These are phyloP conservation scores for Pythium volutum DNA, from an alignment of 352 stramenopile genomes.

Conservation along the genomic window DNA sequence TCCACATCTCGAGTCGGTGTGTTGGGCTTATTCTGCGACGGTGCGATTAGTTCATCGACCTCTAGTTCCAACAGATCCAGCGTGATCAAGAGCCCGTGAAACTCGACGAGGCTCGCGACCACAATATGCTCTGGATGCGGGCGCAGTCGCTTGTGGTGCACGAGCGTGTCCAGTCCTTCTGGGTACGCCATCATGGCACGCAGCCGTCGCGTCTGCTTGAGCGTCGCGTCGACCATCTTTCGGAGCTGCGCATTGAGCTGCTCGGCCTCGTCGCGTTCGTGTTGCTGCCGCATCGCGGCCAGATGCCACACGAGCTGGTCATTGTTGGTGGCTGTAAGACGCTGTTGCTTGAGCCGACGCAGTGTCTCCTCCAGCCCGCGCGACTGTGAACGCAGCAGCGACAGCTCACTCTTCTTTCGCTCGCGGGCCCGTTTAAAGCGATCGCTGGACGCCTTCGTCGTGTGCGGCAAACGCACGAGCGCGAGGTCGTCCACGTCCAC, in stretches of 20 bases:
- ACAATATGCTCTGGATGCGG: neutral
- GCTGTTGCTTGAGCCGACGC: conserved; percentile 9
- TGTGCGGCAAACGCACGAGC: neutral
- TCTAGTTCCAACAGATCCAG: conserved; percentile 11
- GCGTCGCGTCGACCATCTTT: conserved; percentile 4
- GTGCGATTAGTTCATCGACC: neutral
- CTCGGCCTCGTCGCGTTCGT: conserved; percentile 14
- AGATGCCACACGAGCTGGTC: conserved; percentile 6
- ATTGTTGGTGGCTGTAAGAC: neutral
- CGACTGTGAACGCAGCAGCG: neutral
- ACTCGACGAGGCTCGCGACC: neutral
- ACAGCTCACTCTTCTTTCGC: conserved; percentile 15
- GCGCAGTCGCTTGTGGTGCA: conserved; percentile 16
- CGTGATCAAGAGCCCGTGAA: conserved; percentile 8
- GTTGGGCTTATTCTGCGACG: neutral
- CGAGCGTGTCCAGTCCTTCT: neutral
- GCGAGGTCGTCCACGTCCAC: neutral
- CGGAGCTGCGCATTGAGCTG: conserved; percentile 9
- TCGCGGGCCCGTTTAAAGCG: conserved; percentile 16
- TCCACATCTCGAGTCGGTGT: neutral
- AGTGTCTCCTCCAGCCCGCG: conserved; percentile 7
- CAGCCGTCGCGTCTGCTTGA: conserved; percentile 8
- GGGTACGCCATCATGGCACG: neutral
- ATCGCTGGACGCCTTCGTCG: neutral
- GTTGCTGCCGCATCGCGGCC: conserved; percentile 4